Evolutionary conservation across 2,329 filamentous ascomycete genomes (phyloP).

Genomic region (Ascochyta clinopodiicola): DNA sequence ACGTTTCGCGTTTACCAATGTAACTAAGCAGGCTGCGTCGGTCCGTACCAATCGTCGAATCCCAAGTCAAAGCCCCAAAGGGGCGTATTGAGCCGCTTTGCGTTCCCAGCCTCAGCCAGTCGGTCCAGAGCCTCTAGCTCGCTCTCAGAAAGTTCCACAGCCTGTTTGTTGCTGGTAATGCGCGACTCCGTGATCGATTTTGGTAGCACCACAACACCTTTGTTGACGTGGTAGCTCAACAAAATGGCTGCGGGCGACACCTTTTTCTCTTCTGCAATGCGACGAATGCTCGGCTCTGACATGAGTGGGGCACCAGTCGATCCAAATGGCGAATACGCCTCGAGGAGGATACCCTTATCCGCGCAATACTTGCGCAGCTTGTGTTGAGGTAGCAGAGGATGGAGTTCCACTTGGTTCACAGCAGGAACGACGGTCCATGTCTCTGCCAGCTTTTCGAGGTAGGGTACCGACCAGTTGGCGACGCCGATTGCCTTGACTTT

Average conservation of each 20-base stretch:
- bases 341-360: slow-evolving; percentile 73
- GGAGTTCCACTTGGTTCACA: slow-evolving; percentile 80
- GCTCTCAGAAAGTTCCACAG: slow-evolving; percentile 64
- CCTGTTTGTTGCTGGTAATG: slow-evolving; percentile 75
- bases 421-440: slow-evolving; percentile 68
- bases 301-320: slow-evolving; percentile 2
- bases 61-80: slow-evolving; percentile 18
- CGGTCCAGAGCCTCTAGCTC: slow-evolving; percentile 1
- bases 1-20: too few species aligned
- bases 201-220: slow-evolving; percentile 66
- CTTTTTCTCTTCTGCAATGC: slow-evolving; percentile 66
- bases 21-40: neutral
- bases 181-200: slow-evolving; percentile 77
- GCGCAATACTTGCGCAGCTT: slow-evolving; percentile 70
- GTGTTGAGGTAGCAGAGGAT: slow-evolving; percentile 56
- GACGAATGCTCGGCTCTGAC: slow-evolving; percentile 50
- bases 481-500: slow-evolving; percentile 81
- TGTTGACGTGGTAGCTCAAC: slow-evolving; percentile 82
- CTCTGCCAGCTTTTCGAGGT: slow-evolving; percentile 72
- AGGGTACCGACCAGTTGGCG: slow-evolving; percentile 80
- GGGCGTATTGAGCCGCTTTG: slow-evolving; percentile 14
- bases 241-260: slow-evolving; percentile 77
- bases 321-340: slow-evolving; percentile 77
- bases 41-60: slow-evolving; percentile 19
- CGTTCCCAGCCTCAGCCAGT: slow-evolving; percentile 11